Evolutionary conservation across 2,329 filamentous ascomycete genomes (phyloP).

Genomic region (Shiraia sp.): DNA sequence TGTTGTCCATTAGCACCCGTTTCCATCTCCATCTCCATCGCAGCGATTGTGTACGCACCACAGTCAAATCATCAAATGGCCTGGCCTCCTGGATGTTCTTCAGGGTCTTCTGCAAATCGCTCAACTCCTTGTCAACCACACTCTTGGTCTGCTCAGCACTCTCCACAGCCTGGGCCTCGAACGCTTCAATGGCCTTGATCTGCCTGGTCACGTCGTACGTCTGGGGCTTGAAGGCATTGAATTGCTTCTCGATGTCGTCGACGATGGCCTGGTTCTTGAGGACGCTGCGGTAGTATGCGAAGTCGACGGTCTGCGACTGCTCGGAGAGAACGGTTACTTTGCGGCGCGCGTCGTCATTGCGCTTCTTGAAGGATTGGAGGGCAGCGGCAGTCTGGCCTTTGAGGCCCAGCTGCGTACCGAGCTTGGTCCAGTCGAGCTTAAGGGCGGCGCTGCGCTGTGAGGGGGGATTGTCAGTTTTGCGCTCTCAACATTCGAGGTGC

Average conservation of each 20-base stretch:
- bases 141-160: constrained; percentile 96
- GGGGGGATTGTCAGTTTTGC: constrained; percentile 37
- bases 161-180: constrained; percentile 95
- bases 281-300: constrained; percentile 84
- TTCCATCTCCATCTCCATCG: constrained; percentile 3
- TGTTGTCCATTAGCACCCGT: constrained; percentile 23
- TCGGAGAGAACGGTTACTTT: constrained; percentile 84
- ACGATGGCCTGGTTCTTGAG: constrained; percentile 96
- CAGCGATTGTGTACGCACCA: constrained; percentile 67
- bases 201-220: constrained; percentile 93
- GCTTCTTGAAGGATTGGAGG: constrained; percentile 98
- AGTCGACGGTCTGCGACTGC: constrained; percentile 86
- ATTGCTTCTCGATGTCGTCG: constrained; percentile 96
- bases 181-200: constrained; percentile 97
- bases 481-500: constrained; percentile 19
- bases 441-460: constrained; percentile 92
- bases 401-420: constrained; percentile 91
- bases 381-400: constrained; percentile 90
- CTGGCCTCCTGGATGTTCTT: constrained; percentile 96
- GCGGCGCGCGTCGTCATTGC: constrained; percentile 97
- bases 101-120: constrained; percentile 90
- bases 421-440: constrained; percentile 99
- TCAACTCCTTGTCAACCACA: constrained; percentile 92
- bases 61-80: constrained; percentile 95
- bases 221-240: constrained; percentile 85